Evolutionary conservation across 495 filamentous ascomycete genomes (phyloP).

Genomic region (Beverwykella pulmonaria): DNA sequence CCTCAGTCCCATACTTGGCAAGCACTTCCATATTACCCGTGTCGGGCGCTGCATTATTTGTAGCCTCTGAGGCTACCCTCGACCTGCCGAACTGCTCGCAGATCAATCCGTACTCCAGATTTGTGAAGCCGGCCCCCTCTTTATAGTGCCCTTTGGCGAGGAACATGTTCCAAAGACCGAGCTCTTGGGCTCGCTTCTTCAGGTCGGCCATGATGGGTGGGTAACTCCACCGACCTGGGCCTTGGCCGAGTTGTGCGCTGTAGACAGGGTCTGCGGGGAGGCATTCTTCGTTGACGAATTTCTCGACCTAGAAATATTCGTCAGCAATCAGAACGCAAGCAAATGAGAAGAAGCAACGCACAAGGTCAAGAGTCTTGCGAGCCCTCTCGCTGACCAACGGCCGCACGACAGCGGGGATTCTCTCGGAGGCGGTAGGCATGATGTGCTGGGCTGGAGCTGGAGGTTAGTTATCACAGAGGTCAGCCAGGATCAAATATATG

Average conservation of each 20-base stretch:
- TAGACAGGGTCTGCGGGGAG: conserved; percentile 71
- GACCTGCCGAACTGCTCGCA: conserved; percentile 86
- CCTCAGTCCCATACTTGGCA: conserved; percentile 88
- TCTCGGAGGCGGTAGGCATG: conserved; percentile 36
- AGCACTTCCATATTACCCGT: conserved; percentile 96
- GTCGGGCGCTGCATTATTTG: conserved; percentile 88
- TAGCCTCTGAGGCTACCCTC: conserved; percentile 78
- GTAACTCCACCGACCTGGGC: conserved; percentile 71
- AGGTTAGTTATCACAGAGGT: conserved; percentile 3
- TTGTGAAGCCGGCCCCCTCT: conserved; percentile 84
- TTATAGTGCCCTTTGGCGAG: conserved; percentile 85
- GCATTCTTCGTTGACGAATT: conserved; percentile 90
- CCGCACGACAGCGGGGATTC: conserved; percentile 37
- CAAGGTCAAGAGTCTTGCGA: conserved; percentile 65
- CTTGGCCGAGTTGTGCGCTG: conserved; percentile 72
- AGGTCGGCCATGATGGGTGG: conserved; percentile 79
- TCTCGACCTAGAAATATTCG: conserved; percentile 61
- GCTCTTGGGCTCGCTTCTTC: conserved; percentile 73
- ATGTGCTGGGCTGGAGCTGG: not conserved
- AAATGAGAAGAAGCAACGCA: conserved; percentile 32
- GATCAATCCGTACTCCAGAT: conserved; percentile 92
- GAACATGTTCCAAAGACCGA: conserved; percentile 95
- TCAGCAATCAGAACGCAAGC: conserved; percentile 1
- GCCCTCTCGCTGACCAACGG: conserved; percentile 70
- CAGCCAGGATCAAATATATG: conserved; percentile 13